Percentiles rank a stretch among this genome's conserved stretches.
phyloP scores from a whole-genome alignment of 164 flowering plant genomes.

The Macadamia tetraphylla region DNA sequence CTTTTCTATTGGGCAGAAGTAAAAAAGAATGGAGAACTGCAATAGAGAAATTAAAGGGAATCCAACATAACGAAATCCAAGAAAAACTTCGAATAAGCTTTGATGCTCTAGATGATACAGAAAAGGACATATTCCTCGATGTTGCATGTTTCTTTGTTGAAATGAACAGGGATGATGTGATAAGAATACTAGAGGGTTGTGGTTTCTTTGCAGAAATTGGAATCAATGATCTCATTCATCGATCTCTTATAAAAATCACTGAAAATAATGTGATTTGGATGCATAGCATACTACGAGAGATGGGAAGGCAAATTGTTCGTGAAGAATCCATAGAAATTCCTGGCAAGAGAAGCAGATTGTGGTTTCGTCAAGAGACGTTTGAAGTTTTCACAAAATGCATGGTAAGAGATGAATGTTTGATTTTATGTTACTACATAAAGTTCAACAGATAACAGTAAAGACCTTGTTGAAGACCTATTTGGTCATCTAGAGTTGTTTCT shows the following conservation, averaged over 20 bases:
- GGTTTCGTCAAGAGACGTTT: background rate
- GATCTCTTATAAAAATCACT: background rate
- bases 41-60: background rate
- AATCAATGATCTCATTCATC: background rate
- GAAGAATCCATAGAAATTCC: too few species aligned
- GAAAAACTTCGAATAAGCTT: background rate
- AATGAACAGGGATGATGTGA: background rate
- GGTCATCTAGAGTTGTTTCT: too few species aligned
- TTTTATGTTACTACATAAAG: too few species aligned
- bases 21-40: background rate
- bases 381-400: conserved; percentile 1
- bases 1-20: background rate
- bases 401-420: background rate
- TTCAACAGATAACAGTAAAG: too few species aligned
- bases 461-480: too few species aligned
- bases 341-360: conserved; percentile 13
- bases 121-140: background rate
- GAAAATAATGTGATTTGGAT: background rate
- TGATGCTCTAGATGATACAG: background rate
- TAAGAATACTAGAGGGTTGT: background rate
- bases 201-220: background rate
- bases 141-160: background rate
- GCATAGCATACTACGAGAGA: conserved; percentile 13
- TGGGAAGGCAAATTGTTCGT: conserved; percentile 7
- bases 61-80: background rate